Evolutionary conservation across 805 yeast genomes (phyloP).

Genomic region (Sugiyamaella americana): DNA sequence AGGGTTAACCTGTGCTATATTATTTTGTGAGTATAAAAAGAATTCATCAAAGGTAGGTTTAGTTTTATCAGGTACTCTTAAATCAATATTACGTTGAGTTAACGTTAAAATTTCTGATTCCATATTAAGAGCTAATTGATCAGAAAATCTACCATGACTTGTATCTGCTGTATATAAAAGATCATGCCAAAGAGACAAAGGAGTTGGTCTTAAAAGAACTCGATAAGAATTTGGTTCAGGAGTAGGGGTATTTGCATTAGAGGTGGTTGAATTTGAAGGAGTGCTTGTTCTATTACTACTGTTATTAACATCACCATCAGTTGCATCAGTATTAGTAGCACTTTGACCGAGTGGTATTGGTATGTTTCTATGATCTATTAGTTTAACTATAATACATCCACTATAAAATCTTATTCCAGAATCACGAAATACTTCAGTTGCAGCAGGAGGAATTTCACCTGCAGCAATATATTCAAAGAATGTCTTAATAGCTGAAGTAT

Average conservation of each 20-base stretch:
- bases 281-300: neutral
- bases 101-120: slow-evolving; percentile 82
- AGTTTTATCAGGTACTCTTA: slow-evolving; percentile 51
- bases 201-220: slow-evolving; percentile 74
- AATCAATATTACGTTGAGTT: slow-evolving; percentile 69
- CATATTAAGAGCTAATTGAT: slow-evolving; percentile 68
- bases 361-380: slow-evolving; percentile 73
- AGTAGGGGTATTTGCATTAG: slow-evolving; percentile 10
- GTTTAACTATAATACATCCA: slow-evolving; percentile 80
- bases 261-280: neutral
- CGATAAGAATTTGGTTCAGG: slow-evolving; percentile 67
- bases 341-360: slow-evolving; percentile 6
- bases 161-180: slow-evolving; percentile 79
- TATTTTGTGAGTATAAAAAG: neutral
- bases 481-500: slow-evolving; percentile 64
- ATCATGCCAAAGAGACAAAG: slow-evolving; percentile 76
- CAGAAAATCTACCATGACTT: slow-evolving; percentile 60
- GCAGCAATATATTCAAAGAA: slow-evolving; percentile 73
- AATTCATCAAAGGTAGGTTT: slow-evolving; percentile 25
- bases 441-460: slow-evolving; percentile 82
- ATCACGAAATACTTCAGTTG: slow-evolving; percentile 83
- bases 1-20: neutral
- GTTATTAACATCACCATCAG: slow-evolving; percentile 2
- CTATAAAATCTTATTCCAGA: slow-evolving; percentile 80
- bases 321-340: neutral